These are phyloP conservation scores for Trebouxia sp. DNA, from an alignment of 139 green algal species.

Conservation along the genomic window DNA sequence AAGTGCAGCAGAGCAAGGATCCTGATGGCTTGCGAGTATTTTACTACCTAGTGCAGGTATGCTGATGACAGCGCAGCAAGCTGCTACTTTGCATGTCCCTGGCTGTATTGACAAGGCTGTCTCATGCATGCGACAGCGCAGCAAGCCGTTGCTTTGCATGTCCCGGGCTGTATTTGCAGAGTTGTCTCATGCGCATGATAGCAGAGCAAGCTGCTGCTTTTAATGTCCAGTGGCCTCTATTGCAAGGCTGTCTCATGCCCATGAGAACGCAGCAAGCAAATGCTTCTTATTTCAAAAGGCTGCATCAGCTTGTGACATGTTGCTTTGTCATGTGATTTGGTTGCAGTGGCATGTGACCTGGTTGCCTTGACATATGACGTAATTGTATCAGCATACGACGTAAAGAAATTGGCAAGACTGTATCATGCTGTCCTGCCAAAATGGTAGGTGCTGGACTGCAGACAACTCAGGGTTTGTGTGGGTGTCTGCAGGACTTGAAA, in stretches of 20 bases:
- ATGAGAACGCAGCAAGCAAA: too few species aligned
- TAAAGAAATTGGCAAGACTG: not conserved
- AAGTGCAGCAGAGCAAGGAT: slow-evolving; percentile 95
- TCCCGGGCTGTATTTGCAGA: too few species aligned
- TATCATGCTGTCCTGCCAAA: not conserved
- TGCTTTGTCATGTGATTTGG: too few species aligned
- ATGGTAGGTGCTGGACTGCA: not conserved
- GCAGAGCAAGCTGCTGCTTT: not conserved
- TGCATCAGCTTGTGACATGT: too few species aligned
- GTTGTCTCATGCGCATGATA: not conserved
- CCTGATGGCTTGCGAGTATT: slow-evolving; percentile 95
- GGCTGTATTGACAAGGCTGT: not conserved
- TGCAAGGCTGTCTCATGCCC: not conserved
- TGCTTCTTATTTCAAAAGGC: not conserved
- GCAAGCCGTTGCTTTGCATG: not conserved
- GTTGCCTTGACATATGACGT: too few species aligned
- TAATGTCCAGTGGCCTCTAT: not conserved
- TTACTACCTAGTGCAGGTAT: slow-evolving; percentile 96
- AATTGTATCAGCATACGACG: too few species aligned
- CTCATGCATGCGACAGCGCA: not conserved
- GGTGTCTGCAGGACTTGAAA: slow-evolving; percentile 97
- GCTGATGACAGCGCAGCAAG: not conserved
- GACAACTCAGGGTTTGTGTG: not conserved
- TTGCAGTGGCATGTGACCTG: too few species aligned
- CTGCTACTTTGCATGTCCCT: not conserved